Percentiles rank a stretch among this genome's conserved stretches.
Evolutionary conservation across 2,329 filamentous ascomycete genomes (phyloP).

Genomic region (Colletotrichum sp.): DNA sequence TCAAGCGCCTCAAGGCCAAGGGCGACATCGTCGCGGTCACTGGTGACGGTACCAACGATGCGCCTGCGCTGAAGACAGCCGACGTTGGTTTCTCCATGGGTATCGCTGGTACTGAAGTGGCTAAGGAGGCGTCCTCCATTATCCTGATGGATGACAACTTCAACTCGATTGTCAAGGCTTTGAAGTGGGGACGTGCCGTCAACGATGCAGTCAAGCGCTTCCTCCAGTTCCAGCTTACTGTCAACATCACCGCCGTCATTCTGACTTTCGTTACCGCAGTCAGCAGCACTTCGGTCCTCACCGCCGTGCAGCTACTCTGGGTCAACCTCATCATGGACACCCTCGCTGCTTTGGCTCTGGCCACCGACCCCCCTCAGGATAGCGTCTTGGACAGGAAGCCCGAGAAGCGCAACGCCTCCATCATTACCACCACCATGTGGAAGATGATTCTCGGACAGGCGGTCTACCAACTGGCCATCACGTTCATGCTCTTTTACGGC

Average conservation of each 20-base stretch:
- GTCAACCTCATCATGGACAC: conserved; percentile 98
- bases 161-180: conserved; percentile 81
- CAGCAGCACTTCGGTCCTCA: conserved; percentile 74
- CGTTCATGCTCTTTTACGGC: conserved; percentile 84
- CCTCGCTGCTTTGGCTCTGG: conserved; percentile 85
- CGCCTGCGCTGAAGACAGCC: conserved; percentile 79
- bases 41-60: conserved; percentile 85
- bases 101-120: conserved; percentile 81
- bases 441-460: conserved; percentile 98
- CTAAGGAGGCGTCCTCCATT: conserved; percentile 84
- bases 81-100: conserved; percentile 89
- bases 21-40: conserved; percentile 83
- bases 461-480: conserved; percentile 82
- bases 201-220: conserved; percentile 82
- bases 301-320: conserved; percentile 91
- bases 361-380: conserved; percentile 86
- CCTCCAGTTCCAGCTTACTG: conserved; percentile 78
- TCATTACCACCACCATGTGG: conserved; percentile 94
- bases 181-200: conserved; percentile 80
- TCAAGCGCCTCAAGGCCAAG: conserved; percentile 72
- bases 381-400: conserved; percentile 80
- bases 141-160: conserved; percentile 92
- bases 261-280: conserved; percentile 90
- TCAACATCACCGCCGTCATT: conserved; percentile 89
- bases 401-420: conserved; percentile 59